Conservation (phyloP, 768 basidiomycete genomes). For the Calocera cornea region DNA sequence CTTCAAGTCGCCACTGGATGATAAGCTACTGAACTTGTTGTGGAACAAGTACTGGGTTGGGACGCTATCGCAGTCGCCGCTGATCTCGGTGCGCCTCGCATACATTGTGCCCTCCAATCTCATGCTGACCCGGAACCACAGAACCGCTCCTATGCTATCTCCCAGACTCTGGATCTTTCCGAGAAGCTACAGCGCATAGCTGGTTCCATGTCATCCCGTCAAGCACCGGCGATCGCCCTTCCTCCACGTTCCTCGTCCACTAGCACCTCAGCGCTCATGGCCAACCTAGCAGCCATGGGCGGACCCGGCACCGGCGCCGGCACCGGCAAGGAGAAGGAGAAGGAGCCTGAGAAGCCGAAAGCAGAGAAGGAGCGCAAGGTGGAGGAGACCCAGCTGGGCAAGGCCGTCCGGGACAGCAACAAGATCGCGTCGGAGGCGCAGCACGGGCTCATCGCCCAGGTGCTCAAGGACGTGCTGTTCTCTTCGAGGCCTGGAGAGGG, state of each 20-base stretch:
- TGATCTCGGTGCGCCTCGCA: slow-evolving; percentile 59
- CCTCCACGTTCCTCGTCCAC: background rate
- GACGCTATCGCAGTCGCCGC: slow-evolving; percentile 81
- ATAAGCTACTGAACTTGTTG: slow-evolving; percentile 70
- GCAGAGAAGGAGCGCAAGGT: slow-evolving; percentile 61
- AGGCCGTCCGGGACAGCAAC: slow-evolving; percentile 85
- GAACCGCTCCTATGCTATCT: slow-evolving; percentile 90
- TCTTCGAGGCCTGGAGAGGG: slow-evolving; percentile 7
- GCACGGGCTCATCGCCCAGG: slow-evolving; percentile 84
- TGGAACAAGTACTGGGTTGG: slow-evolving; percentile 99
- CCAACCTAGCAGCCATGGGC: slow-evolving; percentile 6
- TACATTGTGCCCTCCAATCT: background rate
- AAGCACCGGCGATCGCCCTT: slow-evolving; percentile 11
- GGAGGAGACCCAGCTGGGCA: slow-evolving; percentile 73
- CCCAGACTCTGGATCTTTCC: slow-evolving; percentile 78
- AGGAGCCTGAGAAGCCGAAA: slow-evolving; percentile 4
- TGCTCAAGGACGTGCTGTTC: slow-evolving; percentile 87
- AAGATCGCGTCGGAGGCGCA: slow-evolving; percentile 85
- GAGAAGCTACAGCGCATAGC: slow-evolving; percentile 47
- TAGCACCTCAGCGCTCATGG: background rate
- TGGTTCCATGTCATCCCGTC: slow-evolving; percentile 18
- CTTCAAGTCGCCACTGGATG: slow-evolving; percentile 85
- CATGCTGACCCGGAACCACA: slow-evolving; percentile 22
- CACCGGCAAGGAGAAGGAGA: slow-evolving; percentile 28
- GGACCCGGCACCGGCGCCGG: slow-evolving; percentile 27